phyloP scores from a whole-genome alignment of 176 grass and related monocot genomes.

The Microstegium vimineum region DNA sequence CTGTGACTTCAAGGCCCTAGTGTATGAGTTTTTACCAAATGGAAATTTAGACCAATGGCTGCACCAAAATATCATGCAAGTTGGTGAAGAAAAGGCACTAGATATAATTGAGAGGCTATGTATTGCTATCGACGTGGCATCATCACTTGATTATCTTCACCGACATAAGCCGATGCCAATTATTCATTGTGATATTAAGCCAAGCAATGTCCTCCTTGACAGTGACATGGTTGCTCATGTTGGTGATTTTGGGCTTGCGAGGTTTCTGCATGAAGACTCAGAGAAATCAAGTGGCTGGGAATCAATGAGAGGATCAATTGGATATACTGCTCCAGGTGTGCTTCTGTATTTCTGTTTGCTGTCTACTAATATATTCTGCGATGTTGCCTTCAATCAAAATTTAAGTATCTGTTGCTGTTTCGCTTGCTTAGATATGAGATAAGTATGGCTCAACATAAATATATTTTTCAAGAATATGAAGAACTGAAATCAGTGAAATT shows the following conservation, averaged over 20 bases:
- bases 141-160: slow-evolving; percentile 20
- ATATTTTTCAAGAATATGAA: no score
- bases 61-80: neutral
- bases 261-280: neutral
- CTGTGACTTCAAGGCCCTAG: slow-evolving; percentile 8
- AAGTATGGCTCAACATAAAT: no score
- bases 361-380: no score
- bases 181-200: slow-evolving; percentile 28
- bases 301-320: slow-evolving; percentile 19
- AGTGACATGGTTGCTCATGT: slow-evolving; percentile 2
- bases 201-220: slow-evolving; percentile 14
- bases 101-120: no score
- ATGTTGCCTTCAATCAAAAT: no score
- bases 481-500: no score
- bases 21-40: slow-evolving; percentile 12
- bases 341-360: neutral
- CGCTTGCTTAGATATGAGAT: no score
- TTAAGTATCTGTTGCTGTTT: no score
- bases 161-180: neutral
- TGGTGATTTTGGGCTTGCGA: slow-evolving; percentile 29
- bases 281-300: neutral
- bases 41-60: slow-evolving; percentile 19
- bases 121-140: slow-evolving; percentile 13
- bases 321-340: slow-evolving; percentile 19
- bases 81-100: neutral